These are phyloP conservation scores for Papiliotrema terrestris DNA, from an alignment of 1,284 basidiomycete genomes.

Conservation along the genomic window DNA sequence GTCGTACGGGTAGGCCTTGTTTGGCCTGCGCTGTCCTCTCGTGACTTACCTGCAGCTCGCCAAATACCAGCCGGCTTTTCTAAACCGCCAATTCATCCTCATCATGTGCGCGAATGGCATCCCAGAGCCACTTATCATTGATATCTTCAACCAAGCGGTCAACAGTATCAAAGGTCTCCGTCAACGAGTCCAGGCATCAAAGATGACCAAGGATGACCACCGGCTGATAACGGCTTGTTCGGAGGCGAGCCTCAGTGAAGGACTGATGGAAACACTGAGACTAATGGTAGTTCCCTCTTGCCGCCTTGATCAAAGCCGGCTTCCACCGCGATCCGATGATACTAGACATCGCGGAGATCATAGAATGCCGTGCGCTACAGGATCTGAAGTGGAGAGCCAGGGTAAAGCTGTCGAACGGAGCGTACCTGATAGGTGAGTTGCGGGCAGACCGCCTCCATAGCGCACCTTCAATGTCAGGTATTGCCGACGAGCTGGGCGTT, in stretches of 20 bases:
- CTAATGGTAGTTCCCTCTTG: constrained; percentile 38
- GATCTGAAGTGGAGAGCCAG: constrained; percentile 49
- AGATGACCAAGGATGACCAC: constrained; percentile 24
- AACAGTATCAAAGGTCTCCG: constrained; percentile 31
- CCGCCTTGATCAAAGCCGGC: constrained; percentile 33
- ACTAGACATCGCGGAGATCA: constrained; percentile 37
- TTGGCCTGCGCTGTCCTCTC: neutral
- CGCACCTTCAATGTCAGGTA: constrained; percentile 21
- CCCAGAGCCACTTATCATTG: constrained; percentile 32
- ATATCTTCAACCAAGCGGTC: constrained; percentile 38
- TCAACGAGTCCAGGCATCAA: constrained; percentile 17
- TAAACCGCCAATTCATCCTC: constrained; percentile 50
- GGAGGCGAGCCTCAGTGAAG: constrained; percentile 15
- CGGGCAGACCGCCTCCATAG: neutral
- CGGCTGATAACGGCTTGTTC: constrained; percentile 20
- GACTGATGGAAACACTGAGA: neutral
- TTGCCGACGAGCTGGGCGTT: constrained; percentile 42
- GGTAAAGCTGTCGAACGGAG: constrained; percentile 35
- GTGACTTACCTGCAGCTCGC: constrained; percentile 30
- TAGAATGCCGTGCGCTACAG: constrained; percentile 40
- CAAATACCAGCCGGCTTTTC: constrained; percentile 43
- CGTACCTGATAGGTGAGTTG: constrained; percentile 42
- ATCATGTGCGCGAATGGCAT: constrained; percentile 46
- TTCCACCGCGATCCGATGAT: constrained; percentile 42
- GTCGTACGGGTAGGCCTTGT: constrained; percentile 34